These are phyloP conservation scores for Vaccinium vitisidaea DNA, from an alignment of 148 eudicot species.

Conservation along the genomic window DNA sequence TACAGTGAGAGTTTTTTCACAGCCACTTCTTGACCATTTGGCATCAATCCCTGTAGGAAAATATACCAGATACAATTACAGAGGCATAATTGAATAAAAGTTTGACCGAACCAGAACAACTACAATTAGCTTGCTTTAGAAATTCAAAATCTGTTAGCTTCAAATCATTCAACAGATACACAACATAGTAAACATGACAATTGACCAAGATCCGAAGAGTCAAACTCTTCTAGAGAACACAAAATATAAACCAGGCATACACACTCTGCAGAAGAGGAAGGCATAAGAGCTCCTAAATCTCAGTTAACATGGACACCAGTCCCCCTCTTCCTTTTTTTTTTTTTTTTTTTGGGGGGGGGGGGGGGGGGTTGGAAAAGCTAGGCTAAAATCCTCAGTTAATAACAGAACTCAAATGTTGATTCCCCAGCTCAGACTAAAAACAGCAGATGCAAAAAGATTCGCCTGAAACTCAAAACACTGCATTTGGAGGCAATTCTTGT, in stretches of 20 bases:
- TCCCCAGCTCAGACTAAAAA: not conserved
- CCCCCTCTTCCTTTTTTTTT: not conserved
- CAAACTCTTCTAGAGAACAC: not conserved
- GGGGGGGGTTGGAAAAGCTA: not conserved
- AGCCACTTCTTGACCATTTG: constrained; percentile 76
- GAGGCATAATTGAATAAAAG: not conserved
- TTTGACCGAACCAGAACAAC: not conserved
- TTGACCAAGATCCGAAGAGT: not conserved
- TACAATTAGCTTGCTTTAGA: not conserved
- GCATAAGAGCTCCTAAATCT: not conserved
- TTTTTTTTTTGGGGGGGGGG: not conserved
- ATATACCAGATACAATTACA: constrained; percentile 1
- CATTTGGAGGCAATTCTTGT: not conserved
- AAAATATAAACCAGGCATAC: not conserved
- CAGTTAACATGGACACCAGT: not conserved
- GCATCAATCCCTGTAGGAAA: constrained; percentile 65
- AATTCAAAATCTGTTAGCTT: not conserved
- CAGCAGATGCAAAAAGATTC: not conserved
- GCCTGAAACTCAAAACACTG: not conserved
- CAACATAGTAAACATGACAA: not conserved
- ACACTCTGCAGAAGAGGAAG: too few relatives aligned
- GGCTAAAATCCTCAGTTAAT: not conserved
- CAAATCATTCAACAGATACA: not conserved
- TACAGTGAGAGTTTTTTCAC: constrained; percentile 68
- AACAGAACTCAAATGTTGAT: not conserved